Percentiles rank a stretch among this genome's conserved stretches.
Evolutionary conservation across 495 filamentous ascomycete species (phyloP).

Genomic region (Glonium stellatum): DNA sequence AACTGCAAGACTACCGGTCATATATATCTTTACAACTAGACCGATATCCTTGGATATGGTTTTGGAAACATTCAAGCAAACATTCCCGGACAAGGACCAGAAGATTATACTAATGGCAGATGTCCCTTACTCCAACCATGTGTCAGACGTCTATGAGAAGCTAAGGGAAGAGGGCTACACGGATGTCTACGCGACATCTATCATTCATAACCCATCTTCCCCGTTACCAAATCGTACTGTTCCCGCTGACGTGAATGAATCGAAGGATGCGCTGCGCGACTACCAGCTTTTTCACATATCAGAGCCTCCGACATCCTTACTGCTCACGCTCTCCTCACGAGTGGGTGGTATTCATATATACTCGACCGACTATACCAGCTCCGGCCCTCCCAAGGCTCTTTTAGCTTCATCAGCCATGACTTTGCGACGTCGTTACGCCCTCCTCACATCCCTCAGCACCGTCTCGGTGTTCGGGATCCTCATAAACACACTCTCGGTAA

Average conservation of each 20-base stretch:
- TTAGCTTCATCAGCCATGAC: conserved; percentile 48
- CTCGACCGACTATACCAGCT: conserved; percentile 45
- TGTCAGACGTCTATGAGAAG: conserved; percentile 45
- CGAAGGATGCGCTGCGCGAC: conserved; percentile 50
- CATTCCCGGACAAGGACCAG: conserved; percentile 54
- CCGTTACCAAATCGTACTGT: conserved; percentile 77
- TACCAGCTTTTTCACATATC: conserved; percentile 88
- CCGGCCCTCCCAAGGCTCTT: conserved; percentile 35
- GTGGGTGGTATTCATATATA: conserved; percentile 72
- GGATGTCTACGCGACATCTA: conserved; percentile 58
- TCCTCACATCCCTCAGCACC: conserved; percentile 72
- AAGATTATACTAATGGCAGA: conserved; percentile 84
- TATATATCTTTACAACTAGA: conserved; percentile 82
- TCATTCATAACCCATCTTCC: conserved; percentile 73
- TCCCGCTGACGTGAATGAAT: conserved; percentile 44
- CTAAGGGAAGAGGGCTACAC: conserved; percentile 59
- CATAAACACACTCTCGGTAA: conserved; percentile 87
- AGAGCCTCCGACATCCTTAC: conserved; percentile 71
- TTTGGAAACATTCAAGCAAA: conserved; percentile 55
- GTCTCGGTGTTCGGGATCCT: conserved; percentile 83
- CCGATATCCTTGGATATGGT: conserved; percentile 52
- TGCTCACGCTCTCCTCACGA: conserved; percentile 80
- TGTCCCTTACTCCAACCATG: conserved; percentile 71
- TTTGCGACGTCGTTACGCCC: conserved; percentile 79
- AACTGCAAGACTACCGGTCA: conserved; percentile 78